Base-by-base conservation (phyloP, 768 basidiomycete species). In the Rhizopogon rudus region DNA sequence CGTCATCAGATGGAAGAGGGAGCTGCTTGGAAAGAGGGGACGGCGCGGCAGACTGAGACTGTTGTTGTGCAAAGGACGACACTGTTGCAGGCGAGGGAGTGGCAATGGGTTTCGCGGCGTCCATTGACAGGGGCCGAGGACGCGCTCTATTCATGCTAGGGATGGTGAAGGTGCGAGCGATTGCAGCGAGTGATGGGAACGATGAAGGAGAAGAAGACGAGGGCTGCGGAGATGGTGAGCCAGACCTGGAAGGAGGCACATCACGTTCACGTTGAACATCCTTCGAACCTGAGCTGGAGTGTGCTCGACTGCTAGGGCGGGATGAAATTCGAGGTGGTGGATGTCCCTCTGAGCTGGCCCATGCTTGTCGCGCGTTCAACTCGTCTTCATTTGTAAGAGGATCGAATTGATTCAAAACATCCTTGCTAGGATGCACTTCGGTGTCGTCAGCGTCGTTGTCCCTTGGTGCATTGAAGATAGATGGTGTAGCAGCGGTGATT, bases 391-490 rank as follows among this genome's bases (percentile, higher is more conserved):
- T 79, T 0, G 71, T 81, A 22, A 88, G 70, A 14, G 87, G 87
- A 69, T 91, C 87, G 64, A 91, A 89, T 63, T 87, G 81, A 37
- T 70, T 74, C 51, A 89, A 69, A 3, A 86, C 70, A 42, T 80
- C 74, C 48, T 67, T 60, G 5, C 63, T 65, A n/a, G 59, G 53
- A 14, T 55, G 58, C 22, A 61, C 63, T 39, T 58, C 44, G 28
- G 61, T 20, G 35, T 60, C 44, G 55, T 44, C 56, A 40, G 28
- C 35, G 40, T 7, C 49, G 17, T 41, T 60, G 35, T 45, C 49
- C 46, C 33, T 54, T n/a, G 42, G 52, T 57, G 20, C 64, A 40
- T 60, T 64, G 14, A 70, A 64, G 48, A 72, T 66, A 33, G 74
- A 66, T 2, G 75, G 75, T 55, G 67, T 67, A 25, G 73, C 70